Percentiles rank a stretch among this genome's conserved stretches.
Evolutionary conservation across 768 basidiomycete species (phyloP).

Genomic region (Tylopilus rubrobrunneus): DNA sequence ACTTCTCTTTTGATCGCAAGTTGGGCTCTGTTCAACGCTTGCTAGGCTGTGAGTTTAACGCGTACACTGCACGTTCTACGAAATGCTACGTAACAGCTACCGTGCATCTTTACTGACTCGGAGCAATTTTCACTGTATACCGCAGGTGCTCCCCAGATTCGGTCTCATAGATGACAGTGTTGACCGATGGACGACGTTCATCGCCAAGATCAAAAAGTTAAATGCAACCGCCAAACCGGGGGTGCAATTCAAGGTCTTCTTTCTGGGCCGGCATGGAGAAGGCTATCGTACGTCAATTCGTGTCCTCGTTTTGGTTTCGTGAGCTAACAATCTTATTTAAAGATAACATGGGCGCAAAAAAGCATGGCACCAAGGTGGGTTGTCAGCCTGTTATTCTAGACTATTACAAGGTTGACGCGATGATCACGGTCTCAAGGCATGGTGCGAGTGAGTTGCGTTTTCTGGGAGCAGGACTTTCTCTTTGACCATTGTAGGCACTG

Average conservation of each 20-base stretch:
- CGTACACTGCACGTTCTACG: too few relatives aligned
- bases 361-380: slow-evolving; percentile 53
- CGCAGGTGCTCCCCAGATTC: slow-evolving; percentile 20
- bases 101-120: background rate
- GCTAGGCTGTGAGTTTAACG: background rate
- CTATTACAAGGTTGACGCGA: background rate
- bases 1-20: too few relatives aligned
- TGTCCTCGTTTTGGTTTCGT: too few relatives aligned
- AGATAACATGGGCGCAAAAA: slow-evolving; percentile 70
- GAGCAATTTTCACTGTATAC: background rate
- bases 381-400: background rate
- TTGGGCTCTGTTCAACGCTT: too few relatives aligned
- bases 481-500: slow-evolving; percentile 43
- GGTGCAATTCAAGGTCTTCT: slow-evolving; percentile 48
- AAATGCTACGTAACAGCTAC: too few relatives aligned
- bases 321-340: background rate
- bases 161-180: slow-evolving; percentile 40
- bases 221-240: slow-evolving; percentile 12
- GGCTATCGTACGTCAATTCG: slow-evolving; percentile 34
- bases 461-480: background rate
- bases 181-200: slow-evolving; percentile 48
- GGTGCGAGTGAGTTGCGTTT: slow-evolving; percentile 51
- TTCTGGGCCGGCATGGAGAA: slow-evolving; percentile 68
- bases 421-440: slow-evolving; percentile 33
- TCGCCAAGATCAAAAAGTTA: slow-evolving; percentile 39